Evolutionary conservation across 1,139 yeast species (phyloP).

Genomic region (Debaryomycetaceae sp.): DNA sequence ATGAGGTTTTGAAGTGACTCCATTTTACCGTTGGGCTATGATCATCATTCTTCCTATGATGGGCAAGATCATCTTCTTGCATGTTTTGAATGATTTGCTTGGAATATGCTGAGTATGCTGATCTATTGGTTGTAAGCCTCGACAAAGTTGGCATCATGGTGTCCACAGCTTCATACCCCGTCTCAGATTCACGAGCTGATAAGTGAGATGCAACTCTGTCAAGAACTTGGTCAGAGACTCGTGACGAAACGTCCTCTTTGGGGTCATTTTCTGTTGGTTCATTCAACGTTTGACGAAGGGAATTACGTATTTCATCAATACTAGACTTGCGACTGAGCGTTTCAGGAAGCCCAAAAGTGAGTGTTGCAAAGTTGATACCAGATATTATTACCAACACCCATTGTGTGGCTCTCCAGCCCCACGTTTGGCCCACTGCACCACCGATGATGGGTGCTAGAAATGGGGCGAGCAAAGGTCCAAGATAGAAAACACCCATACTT

Average conservation of each 20-base stretch:
- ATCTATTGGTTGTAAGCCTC: constrained; percentile 31
- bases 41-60: constrained; percentile 1
- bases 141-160: constrained; percentile 37
- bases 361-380: constrained; percentile 47
- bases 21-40: constrained; percentile 8
- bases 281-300: not conserved
- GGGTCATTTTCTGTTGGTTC: constrained; percentile 2
- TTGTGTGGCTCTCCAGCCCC: constrained; percentile 90
- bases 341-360: constrained; percentile 67
- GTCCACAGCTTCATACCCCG: constrained; percentile 32
- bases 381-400: constrained; percentile 77
- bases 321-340: constrained; percentile 49
- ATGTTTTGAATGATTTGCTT: constrained; percentile 24
- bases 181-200: constrained; percentile 11
- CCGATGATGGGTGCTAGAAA: constrained; percentile 78
- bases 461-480: constrained; percentile 83
- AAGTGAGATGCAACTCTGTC: constrained; percentile 18
- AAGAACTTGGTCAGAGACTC: constrained; percentile 8
- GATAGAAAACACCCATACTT: constrained; percentile 77
- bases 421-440: constrained; percentile 64
- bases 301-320: constrained; percentile 2
- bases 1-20: constrained; percentile 13
- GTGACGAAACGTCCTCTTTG: not conserved
- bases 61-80: constrained; percentile 15
- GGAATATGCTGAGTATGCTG: constrained; percentile 22